Percentiles rank a stretch among this genome's conserved stretches.
These are phyloP conservation scores for Pascua guehoae DNA, from an alignment of 1,284 basidiomycete species.

Conservation along the genomic window DNA sequence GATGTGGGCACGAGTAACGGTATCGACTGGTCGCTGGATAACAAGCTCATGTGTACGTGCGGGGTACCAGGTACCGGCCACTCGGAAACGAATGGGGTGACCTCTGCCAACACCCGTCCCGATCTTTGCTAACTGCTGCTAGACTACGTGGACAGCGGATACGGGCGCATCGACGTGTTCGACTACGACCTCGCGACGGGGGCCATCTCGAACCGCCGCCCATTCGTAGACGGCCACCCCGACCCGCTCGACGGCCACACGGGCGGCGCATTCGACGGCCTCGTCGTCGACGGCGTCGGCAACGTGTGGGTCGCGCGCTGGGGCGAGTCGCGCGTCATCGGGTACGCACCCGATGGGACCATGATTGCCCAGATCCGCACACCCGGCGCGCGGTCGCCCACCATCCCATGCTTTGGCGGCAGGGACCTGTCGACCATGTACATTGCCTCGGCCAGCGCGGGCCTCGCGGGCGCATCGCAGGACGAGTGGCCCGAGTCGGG, in stretches of 20 bases:
- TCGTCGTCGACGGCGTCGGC: conserved; percentile 43
- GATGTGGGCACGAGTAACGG: conserved; percentile 44
- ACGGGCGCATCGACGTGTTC: conserved; percentile 29
- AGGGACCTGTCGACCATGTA: conserved; percentile 38
- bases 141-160: conserved; percentile 48
- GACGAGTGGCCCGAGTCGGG: conserved; percentile 29
- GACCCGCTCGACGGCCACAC: neutral
- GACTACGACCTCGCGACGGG: conserved; percentile 38
- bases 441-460: conserved; percentile 34
- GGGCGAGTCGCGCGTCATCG: conserved; percentile 41
- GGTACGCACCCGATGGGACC: conserved; percentile 36
- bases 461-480: conserved; percentile 27
- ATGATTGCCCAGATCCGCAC: conserved; percentile 31
- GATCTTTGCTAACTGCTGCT: neutral
- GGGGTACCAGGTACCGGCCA: neutral
- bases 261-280: conserved; percentile 39
- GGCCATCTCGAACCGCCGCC: conserved; percentile 23
- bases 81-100: neutral
- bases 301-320: conserved; percentile 48
- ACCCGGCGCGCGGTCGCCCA: conserved; percentile 30
- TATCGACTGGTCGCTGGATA: conserved; percentile 44
- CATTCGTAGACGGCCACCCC: conserved; percentile 26
- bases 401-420: conserved; percentile 45
- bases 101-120: neutral
- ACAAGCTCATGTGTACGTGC: conserved; percentile 42